Percentiles rank a stretch among this genome's conserved stretches.
Conservation (phyloP, 768 basidiomycete genomes). For the Boletus eberwhitei region DNA sequence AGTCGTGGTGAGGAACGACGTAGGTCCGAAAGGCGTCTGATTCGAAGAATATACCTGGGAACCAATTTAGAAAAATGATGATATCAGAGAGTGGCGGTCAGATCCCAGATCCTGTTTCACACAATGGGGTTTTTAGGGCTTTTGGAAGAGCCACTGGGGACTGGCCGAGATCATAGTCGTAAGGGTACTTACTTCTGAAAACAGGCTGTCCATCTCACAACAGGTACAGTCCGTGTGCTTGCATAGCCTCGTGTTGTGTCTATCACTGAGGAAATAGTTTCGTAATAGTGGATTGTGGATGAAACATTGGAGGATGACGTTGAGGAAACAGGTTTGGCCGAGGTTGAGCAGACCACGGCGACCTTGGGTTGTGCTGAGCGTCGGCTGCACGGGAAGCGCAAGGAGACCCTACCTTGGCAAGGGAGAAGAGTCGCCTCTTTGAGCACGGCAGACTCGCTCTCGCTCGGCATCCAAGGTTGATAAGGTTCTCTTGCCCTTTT, state of each 20-base stretch:
- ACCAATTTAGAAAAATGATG: neutral
- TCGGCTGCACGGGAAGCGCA: neutral
- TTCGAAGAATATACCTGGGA: constrained; percentile 56
- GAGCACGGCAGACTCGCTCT: constrained; percentile 42
- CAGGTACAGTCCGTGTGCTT: constrained; percentile 74
- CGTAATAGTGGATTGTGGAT: constrained; percentile 86
- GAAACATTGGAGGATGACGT: constrained; percentile 86
- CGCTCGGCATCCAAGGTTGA: constrained; percentile 46
- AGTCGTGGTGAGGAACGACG: constrained; percentile 75
- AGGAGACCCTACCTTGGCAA: constrained; percentile 60
- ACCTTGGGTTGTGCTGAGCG: constrained; percentile 38
- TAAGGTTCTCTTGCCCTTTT: constrained; percentile 46
- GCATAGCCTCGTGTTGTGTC: constrained; percentile 74
- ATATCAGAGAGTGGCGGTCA: neutral
- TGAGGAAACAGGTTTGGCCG: constrained; percentile 92
- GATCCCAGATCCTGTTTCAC: neutral
- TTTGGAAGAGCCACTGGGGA: neutral
- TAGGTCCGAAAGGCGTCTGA: constrained; percentile 69
- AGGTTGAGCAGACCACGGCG: constrained; percentile 85
- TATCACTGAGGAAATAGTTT: constrained; percentile 87
- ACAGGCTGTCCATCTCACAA: constrained; percentile 91
- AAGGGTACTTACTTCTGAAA: constrained; percentile 55
- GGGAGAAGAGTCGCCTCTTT: constrained; percentile 50
- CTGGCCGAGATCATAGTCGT: neutral
- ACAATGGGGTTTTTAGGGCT: neutral